Evolutionary conservation across 129 eudicot species (phyloP), one percentile per base, ranked within the genome.

Genomic region (Sambucus nigra): DNA sequence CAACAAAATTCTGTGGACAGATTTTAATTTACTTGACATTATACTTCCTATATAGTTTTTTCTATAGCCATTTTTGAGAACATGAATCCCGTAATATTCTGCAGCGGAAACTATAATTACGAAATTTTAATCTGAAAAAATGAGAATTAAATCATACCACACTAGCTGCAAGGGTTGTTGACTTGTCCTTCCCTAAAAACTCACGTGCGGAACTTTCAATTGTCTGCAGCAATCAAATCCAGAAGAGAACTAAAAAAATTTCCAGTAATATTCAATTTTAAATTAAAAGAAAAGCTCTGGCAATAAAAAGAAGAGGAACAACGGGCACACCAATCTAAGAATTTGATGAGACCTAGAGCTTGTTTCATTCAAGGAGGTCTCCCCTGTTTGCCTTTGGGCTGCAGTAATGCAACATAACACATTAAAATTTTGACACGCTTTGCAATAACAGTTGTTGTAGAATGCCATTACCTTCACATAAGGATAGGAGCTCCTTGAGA

Each of bases 281-380:
- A 51, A 51, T 11, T 5, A n/a, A 11, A 17, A 26, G 24, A 47
- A 13, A 29, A 6, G 51, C 23, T 26, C 32, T 49, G 25, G 25
- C 26, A 25, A 52, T 14, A 3, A 29, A 7, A 60, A 68, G 27
- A 27, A 10, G 42, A 12, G 26, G 53, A 49, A 20, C 31, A 23
- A 35, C 5, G 26, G 47, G 62, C 73, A 50, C 59, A 92, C 99
- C 94, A 92, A 55, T 73, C 88, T 80, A 46, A 92, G 87, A 47
- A 92, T 92, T 64, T 92, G 99, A 68, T 92, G 99, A 39, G 99
- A 92, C 68, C 99, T 82, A 26, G 99, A 92, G 75, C 99, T 92
- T 33, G 94, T 80, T 86, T 92, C 99, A 73, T 92, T 92, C 71
- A 92, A 72, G 53, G 80, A 79, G 14, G 99, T 92, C 81, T 92